These are phyloP conservation scores for Apiospora phragmitis DNA, from an alignment of 2,329 filamentous ascomycete genomes.

Conservation along the genomic window DNA sequence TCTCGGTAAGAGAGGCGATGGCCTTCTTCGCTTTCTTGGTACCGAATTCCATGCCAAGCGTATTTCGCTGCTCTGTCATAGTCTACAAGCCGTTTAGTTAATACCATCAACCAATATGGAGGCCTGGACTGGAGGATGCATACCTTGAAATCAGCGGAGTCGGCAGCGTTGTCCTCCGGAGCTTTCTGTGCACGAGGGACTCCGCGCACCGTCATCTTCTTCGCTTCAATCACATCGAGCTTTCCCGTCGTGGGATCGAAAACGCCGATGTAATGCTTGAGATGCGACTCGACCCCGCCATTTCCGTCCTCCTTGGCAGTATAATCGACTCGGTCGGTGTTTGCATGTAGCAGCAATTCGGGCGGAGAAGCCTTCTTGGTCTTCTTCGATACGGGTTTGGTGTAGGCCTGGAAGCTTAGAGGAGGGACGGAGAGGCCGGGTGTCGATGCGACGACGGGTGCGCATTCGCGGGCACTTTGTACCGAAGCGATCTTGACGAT, in stretches of 20 bases:
- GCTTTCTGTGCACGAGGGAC: conserved; percentile 57
- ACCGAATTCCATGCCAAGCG: conserved; percentile 77
- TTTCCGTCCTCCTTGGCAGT: conserved; percentile 55
- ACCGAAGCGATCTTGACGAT: conserved; percentile 48
- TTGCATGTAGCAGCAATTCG: conserved; percentile 58
- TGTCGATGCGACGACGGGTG: conserved; percentile 52
- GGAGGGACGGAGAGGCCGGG: conserved; percentile 39
- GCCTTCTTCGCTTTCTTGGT: conserved; percentile 85
- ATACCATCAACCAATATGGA: not conserved
- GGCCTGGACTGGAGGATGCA: conserved; percentile 12
- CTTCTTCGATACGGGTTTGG: conserved; percentile 40
- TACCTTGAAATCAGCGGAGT: conserved; percentile 39
- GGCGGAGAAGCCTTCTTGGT: conserved; percentile 40
- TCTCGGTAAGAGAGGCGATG: conserved; percentile 58
- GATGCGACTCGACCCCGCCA: conserved; percentile 39
- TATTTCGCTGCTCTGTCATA: conserved; percentile 62
- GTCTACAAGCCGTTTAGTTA: conserved; percentile 41
- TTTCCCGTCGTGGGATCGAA: conserved; percentile 62
- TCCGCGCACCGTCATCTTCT: conserved; percentile 63
- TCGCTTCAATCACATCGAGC: conserved; percentile 62
- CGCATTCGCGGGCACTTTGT: conserved; percentile 45
- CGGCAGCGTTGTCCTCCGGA: conserved; percentile 44
- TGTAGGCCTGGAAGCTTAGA: conserved; percentile 50
- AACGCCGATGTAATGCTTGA: conserved; percentile 66
- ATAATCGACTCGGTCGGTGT: conserved; percentile 60